Evolutionary conservation across 345 rosid genomes (phyloP), one percentile per base, ranked within the genome.

Genomic region (Arabidopsis arenosa): DNA sequence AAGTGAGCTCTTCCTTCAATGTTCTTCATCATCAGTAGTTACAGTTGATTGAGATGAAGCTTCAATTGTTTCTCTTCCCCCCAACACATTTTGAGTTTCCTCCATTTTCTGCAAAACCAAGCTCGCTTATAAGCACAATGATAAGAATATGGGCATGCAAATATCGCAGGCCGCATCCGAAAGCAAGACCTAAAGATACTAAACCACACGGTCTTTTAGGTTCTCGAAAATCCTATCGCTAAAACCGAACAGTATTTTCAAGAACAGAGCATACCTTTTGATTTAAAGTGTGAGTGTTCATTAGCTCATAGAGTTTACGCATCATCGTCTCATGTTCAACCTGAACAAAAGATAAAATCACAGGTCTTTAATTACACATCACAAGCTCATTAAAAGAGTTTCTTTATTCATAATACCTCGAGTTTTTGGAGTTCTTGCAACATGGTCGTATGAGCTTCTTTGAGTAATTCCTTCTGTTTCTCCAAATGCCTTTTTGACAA

Each of bases 291-390:
- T 83, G 87, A 33, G 84, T 75, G 65, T 66, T 21, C 91, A 83
- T 82, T 70, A 92, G 71, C 52, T 86, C 85, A 48, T 63, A 85
- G 75, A 88, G 87, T 76, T 92, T 92, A 66, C 80, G 82, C 97
- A 90, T 88, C 72, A 88, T 74, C 91, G 88, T 88, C 77, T 87
- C 87, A 74, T 92, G 92, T 80, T 88, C 97, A 49, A 90, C 92
- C 93, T 92, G 77, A 64, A 53, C 6, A 18, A 64, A 13, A 41
- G 1, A 49, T 1, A 51, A 40, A 9, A 2, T 30, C 40, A 56
- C 9, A 9, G 6, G 2, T 4, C 40, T 14, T 8, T 54, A 57
- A 17, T 17, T 4, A 63, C 62, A 63, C 62, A 65, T 7, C 9
- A 21, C 49, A 35, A 60, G 40, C 58, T 44, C 28, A 18, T 23